Percentiles rank a stretch among this genome's conserved stretches.
Evolutionary conservation across 164 flowering plant genomes (phyloP).

Genomic region (Aristolochia fimbriata): DNA sequence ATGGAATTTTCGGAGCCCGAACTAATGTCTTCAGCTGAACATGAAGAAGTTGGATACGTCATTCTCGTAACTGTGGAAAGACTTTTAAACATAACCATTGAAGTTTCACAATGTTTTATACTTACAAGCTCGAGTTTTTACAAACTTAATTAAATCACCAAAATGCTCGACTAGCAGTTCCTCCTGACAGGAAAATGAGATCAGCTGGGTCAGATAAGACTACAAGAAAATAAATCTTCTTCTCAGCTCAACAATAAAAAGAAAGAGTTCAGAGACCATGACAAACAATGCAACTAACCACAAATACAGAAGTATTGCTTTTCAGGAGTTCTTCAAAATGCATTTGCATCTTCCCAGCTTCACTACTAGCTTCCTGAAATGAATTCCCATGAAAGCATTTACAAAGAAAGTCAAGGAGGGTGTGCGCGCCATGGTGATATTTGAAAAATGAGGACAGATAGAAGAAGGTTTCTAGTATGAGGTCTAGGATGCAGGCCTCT

Average conservation of each 20-base stretch:
- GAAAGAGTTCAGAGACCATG: too few species aligned
- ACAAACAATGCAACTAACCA: constrained; percentile 23
- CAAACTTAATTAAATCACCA: constrained; percentile 75
- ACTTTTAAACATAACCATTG: background rate
- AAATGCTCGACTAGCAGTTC: constrained; percentile 90
- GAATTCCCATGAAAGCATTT: constrained; percentile 1
- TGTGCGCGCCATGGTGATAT: too few species aligned
- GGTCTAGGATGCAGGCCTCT: too few species aligned
- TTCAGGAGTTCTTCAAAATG: constrained; percentile 91
- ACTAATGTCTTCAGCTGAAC: constrained; percentile 77
- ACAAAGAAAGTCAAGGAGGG: background rate
- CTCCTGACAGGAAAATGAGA: constrained; percentile 49
- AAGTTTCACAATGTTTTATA: background rate
- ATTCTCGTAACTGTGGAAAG: too few species aligned
- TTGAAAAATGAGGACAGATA: too few species aligned
- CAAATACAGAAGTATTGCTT: constrained; percentile 72
- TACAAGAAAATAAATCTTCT: too few species aligned
- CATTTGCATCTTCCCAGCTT: constrained; percentile 82
- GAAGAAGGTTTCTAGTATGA: too few species aligned
- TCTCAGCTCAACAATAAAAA: too few species aligned
- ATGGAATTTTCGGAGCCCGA: constrained; percentile 52
- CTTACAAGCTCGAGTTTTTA: constrained; percentile 87
- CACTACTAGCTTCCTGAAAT: constrained; percentile 83
- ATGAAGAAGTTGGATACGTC: constrained; percentile 6
- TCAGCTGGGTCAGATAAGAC: background rate